phyloP scores from a whole-genome alignment of 2,329 filamentous ascomycete species.

The Diaporthe citrichinensis region DNA sequence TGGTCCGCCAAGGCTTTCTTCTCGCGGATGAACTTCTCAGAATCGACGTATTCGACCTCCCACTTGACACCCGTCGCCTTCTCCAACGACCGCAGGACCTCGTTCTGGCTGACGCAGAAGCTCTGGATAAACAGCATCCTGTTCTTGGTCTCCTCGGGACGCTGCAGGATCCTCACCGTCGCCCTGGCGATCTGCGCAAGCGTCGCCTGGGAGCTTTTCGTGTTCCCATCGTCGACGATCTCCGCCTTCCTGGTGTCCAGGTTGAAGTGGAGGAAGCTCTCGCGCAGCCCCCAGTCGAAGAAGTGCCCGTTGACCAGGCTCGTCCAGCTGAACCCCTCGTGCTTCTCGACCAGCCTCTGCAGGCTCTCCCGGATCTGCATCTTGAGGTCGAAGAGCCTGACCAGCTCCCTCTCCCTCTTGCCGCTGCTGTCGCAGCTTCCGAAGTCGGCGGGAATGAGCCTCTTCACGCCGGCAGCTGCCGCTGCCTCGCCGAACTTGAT shows the following conservation, averaged over 20 bases:
- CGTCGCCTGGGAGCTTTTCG: slow-evolving; percentile 53
- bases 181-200: slow-evolving; percentile 52
- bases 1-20: slow-evolving; percentile 55
- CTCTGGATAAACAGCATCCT: slow-evolving; percentile 56
- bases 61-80: slow-evolving; percentile 51
- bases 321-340: slow-evolving; percentile 53
- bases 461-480: slow-evolving; percentile 52
- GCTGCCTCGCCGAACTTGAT: slow-evolving; percentile 55
- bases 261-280: slow-evolving; percentile 55
- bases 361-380: slow-evolving; percentile 51
- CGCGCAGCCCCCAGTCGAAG: slow-evolving; percentile 57
- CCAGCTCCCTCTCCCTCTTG: slow-evolving; percentile 51
- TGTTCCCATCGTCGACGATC: slow-evolving; percentile 52
- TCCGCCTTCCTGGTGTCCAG: slow-evolving; percentile 49
- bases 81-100: slow-evolving; percentile 53
- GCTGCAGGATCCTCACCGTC: slow-evolving; percentile 51
- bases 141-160: slow-evolving; percentile 50
- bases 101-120: slow-evolving; percentile 56
- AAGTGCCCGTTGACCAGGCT: slow-evolving; percentile 57
- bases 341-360: slow-evolving; percentile 46
- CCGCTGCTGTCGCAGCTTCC: slow-evolving; percentile 56
- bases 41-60: slow-evolving; percentile 52
- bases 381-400: slow-evolving; percentile 54
- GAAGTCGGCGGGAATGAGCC: slow-evolving; percentile 58
- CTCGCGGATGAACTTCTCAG: slow-evolving; percentile 56